A percentile compares a stretch with the other conserved stretches of the same genome.
Conservation (phyloP, 768 basidiomycete species). For the Tephrocybe sp. region DNA sequence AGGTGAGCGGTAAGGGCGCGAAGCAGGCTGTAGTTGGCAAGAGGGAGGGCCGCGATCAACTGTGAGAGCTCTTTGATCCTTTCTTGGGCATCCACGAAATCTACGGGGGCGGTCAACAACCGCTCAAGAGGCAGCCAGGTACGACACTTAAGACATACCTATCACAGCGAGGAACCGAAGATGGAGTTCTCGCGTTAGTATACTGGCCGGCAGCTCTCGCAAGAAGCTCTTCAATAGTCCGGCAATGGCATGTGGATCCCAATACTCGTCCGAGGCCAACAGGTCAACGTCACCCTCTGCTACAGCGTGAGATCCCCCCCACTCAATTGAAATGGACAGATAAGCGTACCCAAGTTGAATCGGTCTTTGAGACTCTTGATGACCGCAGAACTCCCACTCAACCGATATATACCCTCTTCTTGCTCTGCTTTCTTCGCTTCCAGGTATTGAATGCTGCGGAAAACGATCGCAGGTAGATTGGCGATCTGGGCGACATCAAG, state of each 20-base stretch:
- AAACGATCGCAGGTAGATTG: constrained; percentile 90
- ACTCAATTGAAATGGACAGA: constrained; percentile 6
- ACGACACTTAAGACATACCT: constrained; percentile 53
- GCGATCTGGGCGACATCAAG: constrained; percentile 88
- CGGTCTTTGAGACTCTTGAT: constrained; percentile 92
- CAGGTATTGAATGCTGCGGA: constrained; percentile 93
- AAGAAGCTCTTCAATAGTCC: constrained; percentile 92
- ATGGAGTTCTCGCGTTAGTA: constrained; percentile 91
- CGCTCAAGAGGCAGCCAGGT: neutral
- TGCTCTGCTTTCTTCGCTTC: constrained; percentile 92
- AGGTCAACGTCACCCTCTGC: constrained; percentile 96
- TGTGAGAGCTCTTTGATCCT: constrained; percentile 84
- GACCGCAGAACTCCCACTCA: constrained; percentile 93
- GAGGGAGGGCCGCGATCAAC: constrained; percentile 84
- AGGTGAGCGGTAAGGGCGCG: constrained; percentile 94
- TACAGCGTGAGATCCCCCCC: constrained; percentile 10
- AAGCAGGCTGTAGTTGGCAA: constrained; percentile 91
- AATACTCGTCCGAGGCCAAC: constrained; percentile 83
- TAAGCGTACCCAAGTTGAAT: constrained; percentile 82
- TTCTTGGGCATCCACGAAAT: constrained; percentile 86
- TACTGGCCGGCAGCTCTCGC: constrained; percentile 89
- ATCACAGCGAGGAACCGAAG: constrained; percentile 89
- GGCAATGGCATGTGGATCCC: constrained; percentile 97
- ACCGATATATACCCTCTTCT: constrained; percentile 96
- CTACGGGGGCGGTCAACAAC: constrained; percentile 38